Evolutionary conservation across 352 stramenopile genomes (phyloP).

Genomic region (Globisporangium radiosum): DNA sequence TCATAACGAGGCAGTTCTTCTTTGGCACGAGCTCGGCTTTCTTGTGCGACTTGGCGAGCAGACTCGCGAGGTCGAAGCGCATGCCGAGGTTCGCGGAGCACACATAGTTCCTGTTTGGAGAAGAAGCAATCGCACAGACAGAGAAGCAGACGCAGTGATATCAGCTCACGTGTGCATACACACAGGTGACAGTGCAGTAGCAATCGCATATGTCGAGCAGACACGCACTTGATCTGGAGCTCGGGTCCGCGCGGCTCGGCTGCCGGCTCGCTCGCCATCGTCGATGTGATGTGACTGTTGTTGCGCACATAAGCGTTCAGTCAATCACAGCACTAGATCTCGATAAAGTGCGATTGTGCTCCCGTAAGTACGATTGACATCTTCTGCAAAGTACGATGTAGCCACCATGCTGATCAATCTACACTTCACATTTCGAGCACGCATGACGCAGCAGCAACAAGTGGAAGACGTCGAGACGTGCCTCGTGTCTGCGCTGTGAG

Average conservation of each 20-base stretch:
- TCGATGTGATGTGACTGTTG: conserved; percentile 1
- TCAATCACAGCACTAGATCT: no score
- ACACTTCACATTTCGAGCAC: no score
- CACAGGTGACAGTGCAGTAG: no score
- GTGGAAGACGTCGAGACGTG: no score
- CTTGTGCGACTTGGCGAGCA: conserved; percentile 71
- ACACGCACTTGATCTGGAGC: conserved; percentile 61
- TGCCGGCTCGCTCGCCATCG: conserved; percentile 6
- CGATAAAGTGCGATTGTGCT: no score
- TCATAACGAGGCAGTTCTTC: conserved; percentile 86
- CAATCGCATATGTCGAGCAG: no score
- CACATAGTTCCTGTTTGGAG: conserved; percentile 52
- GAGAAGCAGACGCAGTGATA: not conserved
- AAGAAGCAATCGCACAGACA: not conserved
- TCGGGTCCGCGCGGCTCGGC: conserved; percentile 6
- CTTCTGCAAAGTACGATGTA: not conserved
- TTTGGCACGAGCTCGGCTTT: conserved; percentile 73
- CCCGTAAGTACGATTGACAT: not conserved
- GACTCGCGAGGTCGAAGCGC: conserved; percentile 68
- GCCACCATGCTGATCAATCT: no score
- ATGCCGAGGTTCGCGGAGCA: conserved; percentile 77
- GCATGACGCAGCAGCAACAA: no score
- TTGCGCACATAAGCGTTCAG: conserved; percentile 9
- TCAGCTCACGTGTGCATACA: no score
- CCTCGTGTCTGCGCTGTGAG: no score